Percentiles rank a stretch among this genome's conserved stretches.
These are phyloP conservation scores for Starmerella bombicola DNA, from an alignment of 805 yeast genomes.

Conservation along the genomic window DNA sequence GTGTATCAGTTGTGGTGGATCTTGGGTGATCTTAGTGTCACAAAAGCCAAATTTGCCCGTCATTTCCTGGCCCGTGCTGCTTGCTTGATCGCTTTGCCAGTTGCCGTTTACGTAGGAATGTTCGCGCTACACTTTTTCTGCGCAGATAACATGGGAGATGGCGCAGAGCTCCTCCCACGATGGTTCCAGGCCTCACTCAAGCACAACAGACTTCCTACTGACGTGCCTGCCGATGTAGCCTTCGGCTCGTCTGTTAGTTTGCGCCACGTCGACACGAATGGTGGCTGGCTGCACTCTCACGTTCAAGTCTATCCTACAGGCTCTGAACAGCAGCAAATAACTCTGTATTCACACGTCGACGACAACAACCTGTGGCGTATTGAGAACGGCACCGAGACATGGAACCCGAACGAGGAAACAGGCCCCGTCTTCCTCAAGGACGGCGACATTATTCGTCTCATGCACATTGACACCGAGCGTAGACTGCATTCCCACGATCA, in stretches of 20 bases:
- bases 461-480: conserved; percentile 56
- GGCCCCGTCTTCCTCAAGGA: conserved; percentile 40
- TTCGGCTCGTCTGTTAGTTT: conserved; percentile 62
- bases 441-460: conserved; percentile 50
- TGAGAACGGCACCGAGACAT: conserved; percentile 34
- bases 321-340: conserved; percentile 64
- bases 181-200: conserved; percentile 50
- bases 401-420: conserved; percentile 21
- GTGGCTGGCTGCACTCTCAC: conserved; percentile 76
- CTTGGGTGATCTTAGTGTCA: conserved; percentile 52
- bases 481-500: conserved; percentile 58
- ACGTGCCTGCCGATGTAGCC: conserved; percentile 51
- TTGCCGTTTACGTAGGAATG: conserved; percentile 42
- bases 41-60: conserved; percentile 30
- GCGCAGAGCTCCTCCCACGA: conserved; percentile 52
- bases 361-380: conserved; percentile 69
- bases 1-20: conserved; percentile 50
- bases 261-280: conserved; percentile 56
- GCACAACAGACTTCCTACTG: conserved; percentile 31
- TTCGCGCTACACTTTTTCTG: conserved; percentile 47
- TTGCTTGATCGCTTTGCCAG: conserved; percentile 43
- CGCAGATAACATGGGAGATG: conserved; percentile 40
- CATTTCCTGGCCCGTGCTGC: conserved; percentile 34
- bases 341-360: conserved; percentile 49
- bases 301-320: conserved; percentile 50